phyloP scores from a whole-genome alignment of 208 protist species.

The Leishmania turanica region DNA sequence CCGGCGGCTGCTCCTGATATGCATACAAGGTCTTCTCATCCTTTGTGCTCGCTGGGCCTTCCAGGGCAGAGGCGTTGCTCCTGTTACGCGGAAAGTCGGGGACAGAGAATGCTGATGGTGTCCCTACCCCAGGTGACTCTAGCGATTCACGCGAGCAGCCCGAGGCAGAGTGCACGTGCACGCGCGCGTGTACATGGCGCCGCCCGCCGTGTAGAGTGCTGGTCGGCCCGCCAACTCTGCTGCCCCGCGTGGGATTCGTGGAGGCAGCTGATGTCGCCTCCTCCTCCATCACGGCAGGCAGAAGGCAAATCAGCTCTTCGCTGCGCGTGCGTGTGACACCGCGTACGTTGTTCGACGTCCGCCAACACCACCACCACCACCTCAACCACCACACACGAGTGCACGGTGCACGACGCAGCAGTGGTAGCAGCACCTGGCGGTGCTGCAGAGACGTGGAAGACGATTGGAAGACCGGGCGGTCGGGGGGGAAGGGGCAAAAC shows the following conservation, averaged over 20 bases:
- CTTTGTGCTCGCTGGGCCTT: neutral
- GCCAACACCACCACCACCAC: neutral
- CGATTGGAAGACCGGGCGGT: neutral
- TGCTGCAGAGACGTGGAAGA: neutral
- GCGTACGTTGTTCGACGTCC: neutral
- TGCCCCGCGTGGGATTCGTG: neutral
- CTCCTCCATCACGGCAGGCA: neutral
- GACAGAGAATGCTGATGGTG: neutral
- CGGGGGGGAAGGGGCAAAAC: neutral
- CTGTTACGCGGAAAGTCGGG: slow-evolving; percentile 2
- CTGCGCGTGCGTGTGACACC: neutral
- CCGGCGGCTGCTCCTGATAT: neutral
- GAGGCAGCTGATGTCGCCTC: neutral
- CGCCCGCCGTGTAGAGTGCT: slow-evolving; percentile 14
- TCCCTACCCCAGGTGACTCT: neutral
- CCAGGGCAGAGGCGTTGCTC: neutral
- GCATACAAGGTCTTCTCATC: neutral
- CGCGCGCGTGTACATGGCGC: slow-evolving; percentile 23
- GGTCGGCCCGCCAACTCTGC: neutral
- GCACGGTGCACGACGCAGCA: neutral
- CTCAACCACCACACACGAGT: neutral
- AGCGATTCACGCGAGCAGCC: neutral
- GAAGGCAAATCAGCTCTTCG: neutral
- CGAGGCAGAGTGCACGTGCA: neutral
- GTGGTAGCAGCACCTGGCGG: neutral